phyloP scores from a whole-genome alignment of 1,284 basidiomycete genomes.

The Melampsora abietis-canadensis region DNA sequence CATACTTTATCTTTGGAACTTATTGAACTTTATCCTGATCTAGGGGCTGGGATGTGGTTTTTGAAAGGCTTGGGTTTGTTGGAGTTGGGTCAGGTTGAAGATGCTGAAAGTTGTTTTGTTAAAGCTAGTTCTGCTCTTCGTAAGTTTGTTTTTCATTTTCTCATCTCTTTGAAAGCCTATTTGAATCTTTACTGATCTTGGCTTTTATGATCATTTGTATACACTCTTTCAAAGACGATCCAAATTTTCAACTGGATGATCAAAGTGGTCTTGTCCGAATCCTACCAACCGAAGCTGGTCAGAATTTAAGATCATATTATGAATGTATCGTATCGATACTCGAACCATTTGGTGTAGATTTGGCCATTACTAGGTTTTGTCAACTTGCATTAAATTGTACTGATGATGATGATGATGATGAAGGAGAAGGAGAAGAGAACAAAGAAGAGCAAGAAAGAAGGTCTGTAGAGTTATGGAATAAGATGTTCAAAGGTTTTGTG shows the following conservation, averaged over 20 bases:
- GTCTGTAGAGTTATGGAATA: conserved; percentile 22
- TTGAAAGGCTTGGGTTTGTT: conserved; percentile 68
- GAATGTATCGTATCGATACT: conserved; percentile 18
- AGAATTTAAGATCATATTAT: conserved; percentile 16
- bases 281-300: not conserved
- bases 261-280: conserved; percentile 20
- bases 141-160: conserved; percentile 56
- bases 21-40: conserved; percentile 67
- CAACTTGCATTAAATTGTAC: conserved; percentile 23
- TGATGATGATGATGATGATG: not conserved
- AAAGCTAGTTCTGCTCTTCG: conserved; percentile 73
- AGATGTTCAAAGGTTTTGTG: conserved; percentile 30
- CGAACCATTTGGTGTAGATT: conserved; percentile 29
- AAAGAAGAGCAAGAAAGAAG: conserved; percentile 1
- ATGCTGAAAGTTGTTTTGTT: conserved; percentile 68
- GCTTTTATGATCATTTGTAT: not conserved
- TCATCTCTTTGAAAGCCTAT: not conserved
- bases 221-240: conserved; percentile 11
- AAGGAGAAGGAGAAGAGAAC: not conserved
- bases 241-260: conserved; percentile 40
- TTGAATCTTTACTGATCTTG: not conserved
- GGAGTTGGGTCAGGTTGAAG: conserved; percentile 68
- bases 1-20: conserved; percentile 64
- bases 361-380: conserved; percentile 28
- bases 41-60: conserved; percentile 70